Conservation (phyloP, 371 early-diverging fungal genomes). For the Lichtheimia ornata region DNA sequence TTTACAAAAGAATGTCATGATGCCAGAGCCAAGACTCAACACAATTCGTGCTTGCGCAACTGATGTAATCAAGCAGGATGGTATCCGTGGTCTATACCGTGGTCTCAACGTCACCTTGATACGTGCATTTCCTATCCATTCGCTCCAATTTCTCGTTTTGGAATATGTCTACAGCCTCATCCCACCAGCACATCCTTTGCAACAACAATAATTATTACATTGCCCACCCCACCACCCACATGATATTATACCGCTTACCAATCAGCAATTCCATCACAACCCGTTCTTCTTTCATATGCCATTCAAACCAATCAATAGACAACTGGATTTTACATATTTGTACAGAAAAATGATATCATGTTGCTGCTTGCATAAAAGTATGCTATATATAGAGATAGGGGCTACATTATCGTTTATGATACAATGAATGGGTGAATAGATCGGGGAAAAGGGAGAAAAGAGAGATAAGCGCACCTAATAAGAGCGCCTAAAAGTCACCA, state of each 20-base stretch:
- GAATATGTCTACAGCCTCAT: constrained; percentile 45
- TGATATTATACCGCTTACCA: no score
- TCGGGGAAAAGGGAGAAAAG: background rate
- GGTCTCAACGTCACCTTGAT: constrained; percentile 76
- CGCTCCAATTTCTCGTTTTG: constrained; percentile 73
- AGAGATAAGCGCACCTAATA: background rate
- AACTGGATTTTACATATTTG: no score
- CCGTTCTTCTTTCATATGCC: no score
- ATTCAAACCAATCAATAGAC: no score
- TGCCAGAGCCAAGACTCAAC: constrained; percentile 44
- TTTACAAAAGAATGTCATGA: constrained; percentile 72
- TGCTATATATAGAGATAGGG: no score
- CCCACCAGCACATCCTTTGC: constrained; percentile 19
- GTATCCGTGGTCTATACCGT: constrained; percentile 67
- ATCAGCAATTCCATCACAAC: no score
- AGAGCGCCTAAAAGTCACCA: constrained; percentile 11
- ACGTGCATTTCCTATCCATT: constrained; percentile 83
- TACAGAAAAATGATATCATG: no score
- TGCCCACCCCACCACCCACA: no score
- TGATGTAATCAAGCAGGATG: constrained; percentile 54
- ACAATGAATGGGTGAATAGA: background rate
- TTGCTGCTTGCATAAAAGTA: no score
- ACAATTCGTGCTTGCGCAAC: constrained; percentile 51
- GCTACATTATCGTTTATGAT: background rate
- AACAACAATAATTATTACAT: background rate